Evolutionary conservation across 331 rosid species (phyloP), one percentile per base, ranked within the genome.

Genomic region (Acacia concinna): DNA sequence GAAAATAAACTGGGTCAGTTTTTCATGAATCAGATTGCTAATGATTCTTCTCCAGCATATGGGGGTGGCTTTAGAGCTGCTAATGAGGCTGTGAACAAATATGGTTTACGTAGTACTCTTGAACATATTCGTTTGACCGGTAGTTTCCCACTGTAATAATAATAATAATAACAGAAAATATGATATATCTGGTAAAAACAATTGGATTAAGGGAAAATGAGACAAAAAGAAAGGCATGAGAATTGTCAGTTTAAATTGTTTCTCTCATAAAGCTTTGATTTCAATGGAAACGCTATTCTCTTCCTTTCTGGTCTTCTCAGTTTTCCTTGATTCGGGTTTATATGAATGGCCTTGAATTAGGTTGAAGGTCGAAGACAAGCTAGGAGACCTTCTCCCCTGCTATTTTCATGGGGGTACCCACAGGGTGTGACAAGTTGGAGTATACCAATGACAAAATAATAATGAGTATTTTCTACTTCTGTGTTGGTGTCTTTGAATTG

Each of bases 61-160:
- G 99, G 99, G 54, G 98, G 92, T 71, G 98, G 99, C n/a, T 96
- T 84, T 81, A 89, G 99, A 85, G 78, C 97, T 69, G 99, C 98
- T 25, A 89, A 88, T 87, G 93, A 86, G 47, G 98, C 99, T 60
- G 97, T 93, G 72, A 87, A 71, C 56, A 91, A 81, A 77, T 91
- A 90, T 65, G 98, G 99, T 46, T 79, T 96, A 76, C 92, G 90
- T 59, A n/a, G 75, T n/a, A 96, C 98, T 1, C 97, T 96, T 35
- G 91, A 93, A 5, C 99, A 96, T 88, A 93, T 96, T 76, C 90
- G 52, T 72, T 62, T 71, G 68, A 90, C 97, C 0, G 98, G 99
- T 84, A 76, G 69, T 79, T 85, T 96, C 82, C 99, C 99, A 4
- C 64, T 87, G 81, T 90, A 86, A 87, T 56, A 63, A 59, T 90